These are phyloP conservation scores for Calonectria pauciramosa DNA, from an alignment of 2,329 filamentous ascomycete species.

Conservation along the genomic window DNA sequence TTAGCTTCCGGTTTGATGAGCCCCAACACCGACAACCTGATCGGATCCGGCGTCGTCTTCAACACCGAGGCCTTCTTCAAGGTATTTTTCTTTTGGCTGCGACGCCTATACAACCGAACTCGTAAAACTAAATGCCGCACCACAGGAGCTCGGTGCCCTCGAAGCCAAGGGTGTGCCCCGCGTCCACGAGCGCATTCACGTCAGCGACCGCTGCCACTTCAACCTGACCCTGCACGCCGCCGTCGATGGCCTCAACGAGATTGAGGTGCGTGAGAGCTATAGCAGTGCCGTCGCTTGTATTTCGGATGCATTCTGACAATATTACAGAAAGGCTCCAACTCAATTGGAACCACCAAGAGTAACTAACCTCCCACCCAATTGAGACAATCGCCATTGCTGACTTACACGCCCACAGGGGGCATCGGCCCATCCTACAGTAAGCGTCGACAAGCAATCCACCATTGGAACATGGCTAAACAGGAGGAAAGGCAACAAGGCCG, in stretches of 20 bases:
- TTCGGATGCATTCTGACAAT: not conserved
- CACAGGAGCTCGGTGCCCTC: not conserved
- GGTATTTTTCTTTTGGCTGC: not conserved
- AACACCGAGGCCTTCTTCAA: not conserved
- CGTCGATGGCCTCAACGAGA: not conserved
- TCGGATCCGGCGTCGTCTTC: not conserved
- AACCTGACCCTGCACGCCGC: not conserved
- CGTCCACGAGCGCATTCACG: not conserved
- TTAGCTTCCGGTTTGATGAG: not conserved
- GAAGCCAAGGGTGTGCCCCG: not conserved
- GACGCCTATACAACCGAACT: not conserved
- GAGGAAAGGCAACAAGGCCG: not conserved
- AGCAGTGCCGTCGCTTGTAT: not conserved
- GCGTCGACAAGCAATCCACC: not conserved
- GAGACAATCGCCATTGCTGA: not conserved
- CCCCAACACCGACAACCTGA: not conserved
- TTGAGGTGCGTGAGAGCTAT: not conserved
- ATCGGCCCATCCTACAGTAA: slow-evolving; percentile 8
- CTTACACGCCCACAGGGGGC: not conserved
- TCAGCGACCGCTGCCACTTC: not conserved
- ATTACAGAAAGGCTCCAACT: not conserved
- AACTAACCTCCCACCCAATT: not conserved
- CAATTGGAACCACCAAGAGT: slow-evolving; percentile 5
- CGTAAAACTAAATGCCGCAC: not conserved
- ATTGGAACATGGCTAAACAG: not conserved